phyloP scores from a whole-genome alignment of 2,329 filamentous ascomycete species.

The Talaromyces sp. region DNA sequence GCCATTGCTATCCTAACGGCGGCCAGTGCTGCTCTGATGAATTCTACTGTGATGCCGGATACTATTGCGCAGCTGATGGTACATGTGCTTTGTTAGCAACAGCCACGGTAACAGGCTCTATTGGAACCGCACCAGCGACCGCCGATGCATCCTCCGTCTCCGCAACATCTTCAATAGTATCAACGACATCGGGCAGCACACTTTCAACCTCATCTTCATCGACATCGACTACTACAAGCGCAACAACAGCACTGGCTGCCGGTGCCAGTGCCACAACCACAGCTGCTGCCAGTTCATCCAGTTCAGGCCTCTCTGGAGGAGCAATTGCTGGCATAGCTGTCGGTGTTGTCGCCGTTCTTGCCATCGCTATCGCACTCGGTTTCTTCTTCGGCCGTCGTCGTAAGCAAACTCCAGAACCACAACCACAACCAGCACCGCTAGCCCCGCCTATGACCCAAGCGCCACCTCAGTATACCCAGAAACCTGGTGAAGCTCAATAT shows the following conservation, averaged over 20 bases:
- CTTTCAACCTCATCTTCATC: neutral
- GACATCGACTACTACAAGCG: neutral
- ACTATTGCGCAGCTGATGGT: neutral
- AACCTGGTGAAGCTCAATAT: neutral
- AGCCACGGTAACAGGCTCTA: neutral
- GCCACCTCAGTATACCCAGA: constrained; percentile 1
- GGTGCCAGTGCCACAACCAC: neutral
- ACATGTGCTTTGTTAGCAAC: neutral
- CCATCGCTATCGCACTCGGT: neutral
- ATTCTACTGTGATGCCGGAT: constrained; percentile 4
- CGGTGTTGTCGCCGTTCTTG: neutral
- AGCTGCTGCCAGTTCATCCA: neutral
- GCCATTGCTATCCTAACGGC: neutral
- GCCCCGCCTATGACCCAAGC: neutral
- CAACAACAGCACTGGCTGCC: neutral
- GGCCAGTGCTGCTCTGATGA: constrained; percentile 4
- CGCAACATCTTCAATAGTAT: neutral
- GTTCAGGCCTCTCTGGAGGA: neutral
- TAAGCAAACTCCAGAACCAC: neutral
- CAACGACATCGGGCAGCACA: neutral
- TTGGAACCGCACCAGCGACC: neutral
- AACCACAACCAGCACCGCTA: neutral
- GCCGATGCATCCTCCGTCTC: neutral
- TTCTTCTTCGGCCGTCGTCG: neutral
- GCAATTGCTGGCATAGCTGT: constrained; percentile 1